These are phyloP conservation scores for Cladophialophora yegresii DNA, from an alignment of 2,329 filamentous ascomycete genomes.

Conservation along the genomic window DNA sequence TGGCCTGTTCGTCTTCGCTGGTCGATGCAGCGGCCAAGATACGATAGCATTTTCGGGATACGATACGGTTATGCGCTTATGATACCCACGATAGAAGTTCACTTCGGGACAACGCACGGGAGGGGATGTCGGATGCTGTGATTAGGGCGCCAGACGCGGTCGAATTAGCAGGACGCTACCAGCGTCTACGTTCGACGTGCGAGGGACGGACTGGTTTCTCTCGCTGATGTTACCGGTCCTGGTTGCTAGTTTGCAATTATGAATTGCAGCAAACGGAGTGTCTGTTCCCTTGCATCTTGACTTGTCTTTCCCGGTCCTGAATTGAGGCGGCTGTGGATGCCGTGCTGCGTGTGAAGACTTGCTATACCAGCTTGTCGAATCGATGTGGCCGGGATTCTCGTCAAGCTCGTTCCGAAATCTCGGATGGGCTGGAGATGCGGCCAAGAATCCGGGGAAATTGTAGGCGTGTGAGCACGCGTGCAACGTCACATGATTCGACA, in stretches of 20 bases:
- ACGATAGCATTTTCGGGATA: constrained; percentile 36
- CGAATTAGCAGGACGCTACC: background rate
- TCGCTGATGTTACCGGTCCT: constrained; percentile 15
- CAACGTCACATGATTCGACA: background rate
- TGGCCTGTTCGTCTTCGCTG: constrained; percentile 29
- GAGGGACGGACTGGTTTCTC: constrained; percentile 18
- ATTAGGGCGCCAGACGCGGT: constrained; percentile 7
- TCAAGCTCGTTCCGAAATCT: background rate
- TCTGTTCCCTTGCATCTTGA: background rate
- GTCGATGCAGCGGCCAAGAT: constrained; percentile 28
- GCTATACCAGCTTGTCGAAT: background rate
- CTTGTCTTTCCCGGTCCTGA: background rate
- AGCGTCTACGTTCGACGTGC: background rate
- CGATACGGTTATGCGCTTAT: constrained; percentile 33
- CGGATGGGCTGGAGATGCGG: background rate
- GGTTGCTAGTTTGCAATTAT: constrained; percentile 15
- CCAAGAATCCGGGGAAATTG: constrained; percentile 12
- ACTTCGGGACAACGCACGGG: constrained; percentile 22
- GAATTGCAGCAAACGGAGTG: background rate
- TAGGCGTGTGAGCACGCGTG: background rate
- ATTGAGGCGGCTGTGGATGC: background rate
- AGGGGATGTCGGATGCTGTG: constrained; percentile 11
- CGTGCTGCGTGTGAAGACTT: background rate
- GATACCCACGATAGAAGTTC: constrained; percentile 36
- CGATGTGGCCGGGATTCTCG: background rate